Evolutionary conservation across 2,329 filamentous ascomycete species (phyloP).

Genomic region (Purpureocillium takamizusanense): DNA sequence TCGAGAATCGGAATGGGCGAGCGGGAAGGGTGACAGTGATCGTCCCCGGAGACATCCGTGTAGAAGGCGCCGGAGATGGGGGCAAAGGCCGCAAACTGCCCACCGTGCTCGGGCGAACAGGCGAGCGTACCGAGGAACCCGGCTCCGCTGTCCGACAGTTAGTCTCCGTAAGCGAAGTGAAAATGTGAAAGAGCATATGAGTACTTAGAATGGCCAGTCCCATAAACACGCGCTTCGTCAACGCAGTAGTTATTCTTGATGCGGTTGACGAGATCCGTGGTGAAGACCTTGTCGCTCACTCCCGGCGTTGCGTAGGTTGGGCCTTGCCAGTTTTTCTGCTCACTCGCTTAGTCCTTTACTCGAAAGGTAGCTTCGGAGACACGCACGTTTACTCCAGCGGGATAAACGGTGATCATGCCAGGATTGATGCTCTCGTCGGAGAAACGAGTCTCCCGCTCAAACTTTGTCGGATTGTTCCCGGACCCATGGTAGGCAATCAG

Average conservation of each 20-base stretch:
- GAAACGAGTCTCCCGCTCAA: conserved; percentile 26
- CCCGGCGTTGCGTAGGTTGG: conserved; percentile 22
- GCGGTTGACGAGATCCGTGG: conserved; percentile 29
- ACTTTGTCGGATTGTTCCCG: conserved; percentile 20
- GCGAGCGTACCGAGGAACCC: conserved; percentile 33
- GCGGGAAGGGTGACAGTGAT: conserved; percentile 23
- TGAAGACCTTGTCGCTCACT: conserved; percentile 31
- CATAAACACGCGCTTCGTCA: conserved; percentile 31
- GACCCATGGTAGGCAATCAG: conserved; percentile 39
- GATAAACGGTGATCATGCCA: conserved; percentile 32
- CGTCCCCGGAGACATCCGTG: conserved; percentile 18
- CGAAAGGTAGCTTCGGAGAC: too few relatives aligned
- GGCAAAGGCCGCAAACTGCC: conserved; percentile 31
- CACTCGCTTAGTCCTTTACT: background rate
- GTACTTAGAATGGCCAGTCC: conserved; percentile 30
- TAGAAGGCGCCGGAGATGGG: conserved; percentile 32
- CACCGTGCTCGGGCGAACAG: conserved; percentile 25
- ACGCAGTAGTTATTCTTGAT: conserved; percentile 28
- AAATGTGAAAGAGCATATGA: too few relatives aligned
- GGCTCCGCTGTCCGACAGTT: conserved; percentile 18
- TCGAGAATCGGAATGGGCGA: conserved; percentile 38
- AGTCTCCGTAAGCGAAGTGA: too few relatives aligned
- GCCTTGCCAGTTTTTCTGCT: conserved; percentile 30
- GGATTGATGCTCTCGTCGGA: conserved; percentile 26
- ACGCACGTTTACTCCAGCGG: conserved; percentile 29